Percentiles rank a stretch among this genome's conserved stretches.
Conservation (phyloP, 208 protist genomes). For the Crithidia expoeki region DNA sequence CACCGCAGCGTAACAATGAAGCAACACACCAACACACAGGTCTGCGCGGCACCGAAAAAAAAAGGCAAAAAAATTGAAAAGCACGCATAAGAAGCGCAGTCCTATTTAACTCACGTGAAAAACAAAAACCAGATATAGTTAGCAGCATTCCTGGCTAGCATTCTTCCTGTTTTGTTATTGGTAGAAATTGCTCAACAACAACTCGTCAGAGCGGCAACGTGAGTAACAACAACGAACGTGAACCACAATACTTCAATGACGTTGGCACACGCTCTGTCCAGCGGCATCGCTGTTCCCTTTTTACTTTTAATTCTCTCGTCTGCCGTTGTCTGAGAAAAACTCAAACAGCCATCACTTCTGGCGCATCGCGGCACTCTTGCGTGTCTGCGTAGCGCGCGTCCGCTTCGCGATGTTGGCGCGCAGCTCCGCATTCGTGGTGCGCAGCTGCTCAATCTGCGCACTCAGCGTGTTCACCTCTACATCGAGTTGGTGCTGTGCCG, state of each 20-base stretch:
- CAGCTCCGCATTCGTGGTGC: conserved; percentile 55
- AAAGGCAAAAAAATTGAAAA: conserved; percentile 13
- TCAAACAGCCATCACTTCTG: conserved; percentile 13
- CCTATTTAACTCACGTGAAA: no score
- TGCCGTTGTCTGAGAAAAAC: no score
- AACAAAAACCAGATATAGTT: no score
- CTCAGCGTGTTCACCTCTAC: conserved; percentile 35
- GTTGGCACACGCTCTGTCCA: no score
- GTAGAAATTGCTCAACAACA: no score
- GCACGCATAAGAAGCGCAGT: neutral
- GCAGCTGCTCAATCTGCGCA: conserved; percentile 51
- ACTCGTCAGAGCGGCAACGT: no score
- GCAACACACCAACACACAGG: neutral
- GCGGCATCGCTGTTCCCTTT: no score
- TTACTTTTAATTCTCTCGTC: neutral
- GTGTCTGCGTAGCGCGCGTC: neutral
- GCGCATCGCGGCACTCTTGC: neutral
- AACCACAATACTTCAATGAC: no score
- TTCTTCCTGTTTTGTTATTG: no score
- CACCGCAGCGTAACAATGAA: neutral
- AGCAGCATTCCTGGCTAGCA: no score
- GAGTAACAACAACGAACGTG: no score
- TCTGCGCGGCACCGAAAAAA: neutral
- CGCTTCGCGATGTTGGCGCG: conserved; percentile 29
- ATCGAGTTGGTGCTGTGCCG: conserved; percentile 13